These are phyloP conservation scores for Leucocoprinus birnbaumii DNA, from an alignment of 768 basidiomycete species.

Conservation along the genomic window DNA sequence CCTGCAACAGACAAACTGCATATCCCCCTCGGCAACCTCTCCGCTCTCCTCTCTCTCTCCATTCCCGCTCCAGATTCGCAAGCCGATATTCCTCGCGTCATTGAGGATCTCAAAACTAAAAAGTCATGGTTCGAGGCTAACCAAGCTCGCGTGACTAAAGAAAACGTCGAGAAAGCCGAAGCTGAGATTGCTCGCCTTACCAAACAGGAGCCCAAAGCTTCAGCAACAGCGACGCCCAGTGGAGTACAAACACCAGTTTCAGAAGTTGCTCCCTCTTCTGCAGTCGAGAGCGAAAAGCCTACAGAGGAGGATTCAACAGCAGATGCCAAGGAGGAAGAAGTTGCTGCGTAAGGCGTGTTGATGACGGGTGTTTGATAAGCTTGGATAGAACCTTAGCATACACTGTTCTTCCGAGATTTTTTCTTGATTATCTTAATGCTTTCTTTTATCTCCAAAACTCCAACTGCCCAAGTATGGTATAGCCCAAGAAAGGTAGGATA, in stretches of 20 bases:
- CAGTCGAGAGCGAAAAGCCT: slow-evolving; percentile 41
- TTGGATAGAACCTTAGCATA: neutral
- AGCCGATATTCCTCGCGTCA: slow-evolving; percentile 75
- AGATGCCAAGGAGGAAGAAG: slow-evolving; percentile 27
- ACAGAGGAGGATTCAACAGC: neutral
- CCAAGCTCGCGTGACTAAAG: slow-evolving; percentile 74
- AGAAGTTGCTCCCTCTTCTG: slow-evolving; percentile 34
- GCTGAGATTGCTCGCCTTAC: slow-evolving; percentile 65
- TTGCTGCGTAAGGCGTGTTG: neutral
- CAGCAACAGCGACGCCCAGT: slow-evolving; percentile 22
- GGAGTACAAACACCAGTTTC: slow-evolving; percentile 23
- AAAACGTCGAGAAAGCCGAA: slow-evolving; percentile 80
- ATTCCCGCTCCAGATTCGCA: slow-evolving; percentile 85
- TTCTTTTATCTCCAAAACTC: neutral
- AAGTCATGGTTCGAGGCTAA: slow-evolving; percentile 95
- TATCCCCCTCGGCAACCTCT: slow-evolving; percentile 81
- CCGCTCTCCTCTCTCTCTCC: slow-evolving; percentile 82
- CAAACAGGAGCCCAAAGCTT: slow-evolving; percentile 31
- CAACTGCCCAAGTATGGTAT: slow-evolving; percentile 8
- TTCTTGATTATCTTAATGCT: slow-evolving; percentile 9
- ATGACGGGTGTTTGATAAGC: neutral
- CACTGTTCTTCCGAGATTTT: neutral
- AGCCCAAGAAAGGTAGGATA: slow-evolving; percentile 14
- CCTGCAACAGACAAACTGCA: slow-evolving; percentile 44
- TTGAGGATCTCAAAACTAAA: slow-evolving; percentile 91